Conservation (phyloP, 208 protist genomes). For the Leishmania tropica region DNA sequence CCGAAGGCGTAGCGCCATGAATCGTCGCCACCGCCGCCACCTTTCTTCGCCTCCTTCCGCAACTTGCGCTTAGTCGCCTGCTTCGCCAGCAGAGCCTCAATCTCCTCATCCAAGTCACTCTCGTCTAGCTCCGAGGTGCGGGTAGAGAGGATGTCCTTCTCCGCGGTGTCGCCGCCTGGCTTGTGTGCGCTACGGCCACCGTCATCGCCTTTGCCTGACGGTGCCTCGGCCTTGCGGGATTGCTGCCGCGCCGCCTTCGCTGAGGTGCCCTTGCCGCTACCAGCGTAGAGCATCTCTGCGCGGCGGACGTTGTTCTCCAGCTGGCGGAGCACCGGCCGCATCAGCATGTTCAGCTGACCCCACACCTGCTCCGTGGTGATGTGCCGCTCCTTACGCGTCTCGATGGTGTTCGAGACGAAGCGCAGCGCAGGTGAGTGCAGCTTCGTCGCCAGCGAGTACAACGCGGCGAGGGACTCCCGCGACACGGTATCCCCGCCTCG, state of each 20-base stretch:
- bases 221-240: not conserved
- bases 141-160: slow-evolving; percentile 28
- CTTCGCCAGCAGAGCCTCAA: slow-evolving; percentile 52
- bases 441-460: slow-evolving; percentile 75
- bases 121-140: slow-evolving; percentile 58
- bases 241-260: slow-evolving; percentile 1
- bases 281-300: slow-evolving; percentile 48
- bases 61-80: slow-evolving; percentile 23
- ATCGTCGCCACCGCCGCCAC: slow-evolving; percentile 26
- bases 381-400: slow-evolving; percentile 58
- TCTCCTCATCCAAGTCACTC: slow-evolving; percentile 88
- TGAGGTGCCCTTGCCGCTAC: not conserved
- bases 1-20: slow-evolving; percentile 89
- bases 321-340: slow-evolving; percentile 79
- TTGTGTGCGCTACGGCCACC: slow-evolving; percentile 15
- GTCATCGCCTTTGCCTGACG: not conserved
- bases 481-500: slow-evolving; percentile 39
- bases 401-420: slow-evolving; percentile 59
- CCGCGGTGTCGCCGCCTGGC: slow-evolving; percentile 7
- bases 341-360: slow-evolving; percentile 83
- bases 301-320: slow-evolving; percentile 67
- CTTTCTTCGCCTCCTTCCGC: slow-evolving; percentile 27
- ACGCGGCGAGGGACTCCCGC: slow-evolving; percentile 67
- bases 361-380: slow-evolving; percentile 89
- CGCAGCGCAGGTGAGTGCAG: slow-evolving; percentile 75